Base-by-base conservation (phyloP, 352 stramenopile species). In the Discostella stelligera region DNA sequence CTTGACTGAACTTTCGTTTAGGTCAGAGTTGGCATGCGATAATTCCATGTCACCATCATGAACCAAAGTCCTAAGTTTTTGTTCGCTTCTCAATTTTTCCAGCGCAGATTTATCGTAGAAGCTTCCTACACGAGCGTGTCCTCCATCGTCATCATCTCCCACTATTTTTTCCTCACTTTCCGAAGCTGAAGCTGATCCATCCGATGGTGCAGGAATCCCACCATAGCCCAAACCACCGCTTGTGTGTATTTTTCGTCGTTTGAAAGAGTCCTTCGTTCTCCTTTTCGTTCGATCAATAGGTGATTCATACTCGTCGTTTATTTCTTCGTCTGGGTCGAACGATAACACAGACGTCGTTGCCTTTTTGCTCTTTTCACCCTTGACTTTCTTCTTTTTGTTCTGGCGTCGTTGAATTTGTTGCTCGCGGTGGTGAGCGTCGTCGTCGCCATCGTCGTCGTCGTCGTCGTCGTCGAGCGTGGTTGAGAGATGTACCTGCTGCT, bases 101-200 rank as follows among this genome's bases (percentile, higher is more conserved):
- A 91, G 62, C n/a, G 79, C 79, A n/a, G 80, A 82, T 56, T 56
- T 82, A 49, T 79, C 72, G 61, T 91, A 91, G 11, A 48, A 44
- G 16, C 77, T 72, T 20, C 50, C 52, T 21, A 44, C 23, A 21
- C 25, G 10, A 53, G 20, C 52, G 56, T 48, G 27, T 66, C 13
- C 9, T 11, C 32, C 49, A 32, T 80, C 41, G 16, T 73, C 20
- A 2, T 63, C 65, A 23, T 49, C 56, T 11, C 23, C 37, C 32
- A 27, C 16, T 32, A 23, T 20, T 27, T 54, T 23, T 50, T 18
- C 30, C n/a, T 74, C 53, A 9, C 75, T 54, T 16, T 77, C 46
- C 3, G 78, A 50, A 2, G 64, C 37, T 13, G 78, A 50, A 2
- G 64, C 37, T 13, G 56, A 49, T 39, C 77, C 41, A 53, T 77